These are phyloP conservation scores for Asparagopsis taxiformis DNA, from an alignment of 31 red algal genomes.

Conservation along the genomic window DNA sequence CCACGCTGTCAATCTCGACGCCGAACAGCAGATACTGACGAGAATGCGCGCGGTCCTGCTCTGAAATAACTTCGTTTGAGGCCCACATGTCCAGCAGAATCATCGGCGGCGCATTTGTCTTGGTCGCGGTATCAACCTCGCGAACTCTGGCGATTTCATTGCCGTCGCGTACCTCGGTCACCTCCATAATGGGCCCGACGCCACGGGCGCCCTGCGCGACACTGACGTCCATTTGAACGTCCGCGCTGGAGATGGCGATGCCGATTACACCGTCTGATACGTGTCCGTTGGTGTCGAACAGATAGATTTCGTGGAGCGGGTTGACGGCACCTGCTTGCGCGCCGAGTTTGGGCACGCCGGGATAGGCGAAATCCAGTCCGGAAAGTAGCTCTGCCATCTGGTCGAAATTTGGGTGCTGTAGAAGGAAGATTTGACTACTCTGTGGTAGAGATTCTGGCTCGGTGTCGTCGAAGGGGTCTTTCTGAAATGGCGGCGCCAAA, in stretches of 20 bases:
- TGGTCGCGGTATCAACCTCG: constrained; percentile 36
- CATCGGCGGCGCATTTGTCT: constrained; percentile 44
- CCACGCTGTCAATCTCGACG: constrained; percentile 43
- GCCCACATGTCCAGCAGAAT: constrained; percentile 76
- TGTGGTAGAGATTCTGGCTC: not conserved
- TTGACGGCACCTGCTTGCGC: constrained; percentile 35
- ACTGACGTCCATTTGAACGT: constrained; percentile 61
- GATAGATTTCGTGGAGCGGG: constrained; percentile 25
- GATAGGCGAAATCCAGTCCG: constrained; percentile 74
- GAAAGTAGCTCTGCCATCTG: constrained; percentile 44
- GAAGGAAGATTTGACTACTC: constrained; percentile 19
- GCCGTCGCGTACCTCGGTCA: constrained; percentile 49
- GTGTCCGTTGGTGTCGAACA: constrained; percentile 32
- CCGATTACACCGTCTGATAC: constrained; percentile 18
- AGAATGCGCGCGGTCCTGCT: constrained; percentile 33
- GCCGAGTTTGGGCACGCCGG: constrained; percentile 55
- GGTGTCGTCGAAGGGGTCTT: not conserved
- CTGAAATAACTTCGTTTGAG: constrained; percentile 43
- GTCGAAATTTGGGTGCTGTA: constrained; percentile 41
- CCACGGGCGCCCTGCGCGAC: constrained; percentile 55
- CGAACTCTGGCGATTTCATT: constrained; percentile 39
- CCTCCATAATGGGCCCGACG: constrained; percentile 56
- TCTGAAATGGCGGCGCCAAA: not conserved
- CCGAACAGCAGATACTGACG: constrained; percentile 54
- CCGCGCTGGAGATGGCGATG: constrained; percentile 14